A percentile compares a stretch with the other conserved stretches of the same genome.
Evolutionary conservation across 2,329 filamentous ascomycete species (phyloP).

Genomic region (Alternaria sp.): DNA sequence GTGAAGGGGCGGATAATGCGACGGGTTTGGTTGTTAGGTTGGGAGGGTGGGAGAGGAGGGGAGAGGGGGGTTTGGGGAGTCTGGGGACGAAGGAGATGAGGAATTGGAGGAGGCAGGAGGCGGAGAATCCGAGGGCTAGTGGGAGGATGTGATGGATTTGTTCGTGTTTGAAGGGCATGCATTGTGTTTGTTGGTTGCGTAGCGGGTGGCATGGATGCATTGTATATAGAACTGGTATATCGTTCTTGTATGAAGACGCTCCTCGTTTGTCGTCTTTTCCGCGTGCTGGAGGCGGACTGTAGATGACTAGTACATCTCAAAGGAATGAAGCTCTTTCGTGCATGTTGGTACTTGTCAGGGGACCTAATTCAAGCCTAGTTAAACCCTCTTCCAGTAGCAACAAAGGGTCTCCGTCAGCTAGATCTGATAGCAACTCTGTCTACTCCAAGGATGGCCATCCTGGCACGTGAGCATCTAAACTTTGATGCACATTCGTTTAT

Average conservation of each 20-base stretch:
- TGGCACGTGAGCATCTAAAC: neutral
- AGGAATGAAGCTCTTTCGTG: too few relatives aligned
- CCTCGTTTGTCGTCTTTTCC: too few relatives aligned
- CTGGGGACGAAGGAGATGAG: constrained; percentile 91
- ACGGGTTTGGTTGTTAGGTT: constrained; percentile 68
- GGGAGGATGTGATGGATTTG: constrained; percentile 60
- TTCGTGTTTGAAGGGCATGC: too few relatives aligned
- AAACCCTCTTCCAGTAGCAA: neutral
- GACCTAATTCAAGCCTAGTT: too few relatives aligned
- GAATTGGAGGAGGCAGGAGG: constrained; percentile 81
- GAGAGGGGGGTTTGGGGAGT: constrained; percentile 86
- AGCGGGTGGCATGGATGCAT: neutral
- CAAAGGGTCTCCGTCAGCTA: neutral
- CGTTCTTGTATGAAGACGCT: neutral
- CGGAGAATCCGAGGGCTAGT: constrained; percentile 77
- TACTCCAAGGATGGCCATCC: neutral
- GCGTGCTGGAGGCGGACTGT: too few relatives aligned
- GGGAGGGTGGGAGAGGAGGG: constrained; percentile 71
- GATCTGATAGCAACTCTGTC: neutral
- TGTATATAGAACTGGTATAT: neutral
- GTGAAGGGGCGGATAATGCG: constrained; percentile 63
- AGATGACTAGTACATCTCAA: too few relatives aligned
- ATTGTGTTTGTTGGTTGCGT: too few relatives aligned
- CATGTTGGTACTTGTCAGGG: too few relatives aligned
- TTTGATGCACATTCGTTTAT: neutral